Percentiles rank a stretch among this genome's conserved stretches.
These are phyloP conservation scores for Lumnitzera racemosa DNA, from an alignment of 345 rosid species.

Conservation along the genomic window DNA sequence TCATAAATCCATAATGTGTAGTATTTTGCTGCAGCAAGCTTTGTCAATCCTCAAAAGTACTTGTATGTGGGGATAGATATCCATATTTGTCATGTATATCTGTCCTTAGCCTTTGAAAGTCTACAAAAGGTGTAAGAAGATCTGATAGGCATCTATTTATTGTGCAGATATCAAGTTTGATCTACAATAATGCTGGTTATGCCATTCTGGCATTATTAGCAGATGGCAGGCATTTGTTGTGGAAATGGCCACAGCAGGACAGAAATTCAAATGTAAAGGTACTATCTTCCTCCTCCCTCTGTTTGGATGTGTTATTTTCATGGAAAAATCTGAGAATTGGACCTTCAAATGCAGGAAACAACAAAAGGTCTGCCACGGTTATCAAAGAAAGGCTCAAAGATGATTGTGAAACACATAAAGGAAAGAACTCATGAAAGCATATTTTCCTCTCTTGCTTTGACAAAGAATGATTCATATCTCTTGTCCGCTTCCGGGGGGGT, in stretches of 20 bases:
- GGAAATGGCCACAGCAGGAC: constrained; percentile 31
- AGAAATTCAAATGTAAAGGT: constrained; percentile 26
- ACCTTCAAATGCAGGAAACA: constrained; percentile 23
- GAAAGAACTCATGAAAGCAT: constrained; percentile 17
- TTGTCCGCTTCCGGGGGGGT: constrained; percentile 38
- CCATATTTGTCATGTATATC: not conserved
- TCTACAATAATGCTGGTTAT: constrained; percentile 34
- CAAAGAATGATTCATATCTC: constrained; percentile 38
- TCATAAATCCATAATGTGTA: too few relatives aligned
- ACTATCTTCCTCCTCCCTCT: not conserved
- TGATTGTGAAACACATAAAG: constrained; percentile 27
- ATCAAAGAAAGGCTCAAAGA: constrained; percentile 12
- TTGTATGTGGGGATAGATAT: not conserved
- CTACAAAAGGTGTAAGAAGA: not conserved
- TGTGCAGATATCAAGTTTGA: constrained; percentile 31
- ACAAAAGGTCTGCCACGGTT: constrained; percentile 20
- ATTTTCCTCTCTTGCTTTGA: constrained; percentile 25
- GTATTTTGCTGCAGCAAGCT: too few relatives aligned
- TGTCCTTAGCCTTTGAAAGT: too few relatives aligned
- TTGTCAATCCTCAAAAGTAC: not conserved
- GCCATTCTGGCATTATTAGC: constrained; percentile 39
- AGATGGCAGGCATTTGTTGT: constrained; percentile 26
- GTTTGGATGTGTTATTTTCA: not conserved
- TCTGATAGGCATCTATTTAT: constrained; percentile 5
- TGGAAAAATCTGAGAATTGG: constrained; percentile 1